A percentile compares a stretch with the other conserved stretches of the same genome.
These are phyloP conservation scores for Acer campestre DNA, from an alignment of 345 rosid species.

Conservation along the genomic window DNA sequence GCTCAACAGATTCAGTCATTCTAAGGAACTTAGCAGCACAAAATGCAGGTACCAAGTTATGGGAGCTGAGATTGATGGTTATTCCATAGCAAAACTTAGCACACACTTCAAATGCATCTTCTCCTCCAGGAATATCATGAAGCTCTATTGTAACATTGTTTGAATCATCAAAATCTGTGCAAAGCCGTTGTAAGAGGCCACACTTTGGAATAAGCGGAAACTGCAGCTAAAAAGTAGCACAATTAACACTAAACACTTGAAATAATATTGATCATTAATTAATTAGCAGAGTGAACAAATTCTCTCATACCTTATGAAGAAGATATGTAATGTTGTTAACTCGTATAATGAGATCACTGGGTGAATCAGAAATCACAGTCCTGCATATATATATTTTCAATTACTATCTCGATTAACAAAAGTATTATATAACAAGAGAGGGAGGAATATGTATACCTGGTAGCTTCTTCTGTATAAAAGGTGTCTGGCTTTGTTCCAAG, in stretches of 20 bases:
- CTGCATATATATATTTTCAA: constrained; percentile 38
- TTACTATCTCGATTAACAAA: constrained; percentile 12
- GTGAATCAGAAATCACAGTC: constrained; percentile 69
- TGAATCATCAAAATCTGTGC: constrained; percentile 49
- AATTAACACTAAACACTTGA: constrained; percentile 12
- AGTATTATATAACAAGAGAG: not conserved
- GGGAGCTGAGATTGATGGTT: constrained; percentile 80
- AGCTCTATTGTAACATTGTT: constrained; percentile 61
- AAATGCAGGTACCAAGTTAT: constrained; percentile 77
- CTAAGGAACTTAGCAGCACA: constrained; percentile 92
- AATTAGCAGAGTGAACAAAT: too few species aligned
- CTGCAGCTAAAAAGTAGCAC: constrained; percentile 61
- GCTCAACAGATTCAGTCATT: constrained; percentile 84
- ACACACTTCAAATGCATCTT: constrained; percentile 90
- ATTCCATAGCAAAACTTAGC: constrained; percentile 97
- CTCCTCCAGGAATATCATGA: constrained; percentile 92
- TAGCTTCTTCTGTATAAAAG: constrained; percentile 85
- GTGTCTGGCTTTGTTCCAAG: constrained; percentile 88
- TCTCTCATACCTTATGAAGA: constrained; percentile 74
- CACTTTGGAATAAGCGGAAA: constrained; percentile 82
- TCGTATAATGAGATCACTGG: constrained; percentile 61
- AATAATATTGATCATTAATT: too few species aligned
- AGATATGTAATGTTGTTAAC: constrained; percentile 65
- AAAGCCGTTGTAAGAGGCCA: constrained; percentile 72
- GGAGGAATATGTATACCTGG: constrained; percentile 47